phyloP scores from a whole-genome alignment of 1,284 basidiomycete species.

The Amylostereum areolatum region DNA sequence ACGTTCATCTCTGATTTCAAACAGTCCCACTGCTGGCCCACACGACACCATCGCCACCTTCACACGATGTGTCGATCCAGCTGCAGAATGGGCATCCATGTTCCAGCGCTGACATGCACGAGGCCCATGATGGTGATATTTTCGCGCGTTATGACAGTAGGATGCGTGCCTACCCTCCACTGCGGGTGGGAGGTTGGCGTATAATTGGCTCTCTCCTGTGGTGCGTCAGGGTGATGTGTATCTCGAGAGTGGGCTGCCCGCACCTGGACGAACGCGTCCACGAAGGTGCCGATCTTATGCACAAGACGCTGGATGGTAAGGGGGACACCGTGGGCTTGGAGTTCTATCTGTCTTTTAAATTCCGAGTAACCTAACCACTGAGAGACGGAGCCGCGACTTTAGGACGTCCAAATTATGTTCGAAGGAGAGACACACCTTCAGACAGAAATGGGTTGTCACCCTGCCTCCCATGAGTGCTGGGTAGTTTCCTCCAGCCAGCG shows the following conservation, averaged over 20 bases:
- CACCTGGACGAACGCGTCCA: too few relatives aligned
- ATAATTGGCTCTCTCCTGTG: too few relatives aligned
- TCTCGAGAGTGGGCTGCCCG: too few relatives aligned
- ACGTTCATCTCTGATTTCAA: neutral
- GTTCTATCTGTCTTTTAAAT: too few relatives aligned
- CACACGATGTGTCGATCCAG: neutral
- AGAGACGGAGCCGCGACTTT: too few relatives aligned
- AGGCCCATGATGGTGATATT: slow-evolving; percentile 10
- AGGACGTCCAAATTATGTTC: neutral
- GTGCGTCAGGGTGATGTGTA: too few relatives aligned
- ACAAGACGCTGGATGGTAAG: too few relatives aligned
- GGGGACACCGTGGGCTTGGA: too few relatives aligned
- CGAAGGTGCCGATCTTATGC: too few relatives aligned
- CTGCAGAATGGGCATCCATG: slow-evolving; percentile 13
- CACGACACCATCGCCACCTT: neutral
- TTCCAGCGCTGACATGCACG: slow-evolving; percentile 10
- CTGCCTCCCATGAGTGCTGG: neutral
- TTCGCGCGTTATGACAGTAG: slow-evolving; percentile 2
- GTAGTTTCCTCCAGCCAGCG: neutral
- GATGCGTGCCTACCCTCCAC: slow-evolving; percentile 3
- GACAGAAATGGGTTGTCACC: neutral
- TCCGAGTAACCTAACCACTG: too few relatives aligned
- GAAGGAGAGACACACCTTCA: neutral
- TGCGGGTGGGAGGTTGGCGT: neutral
- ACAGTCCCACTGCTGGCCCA: neutral